These are phyloP conservation scores for Lachnellula suecica DNA, from an alignment of 2,329 filamentous ascomycete species.

Conservation along the genomic window DNA sequence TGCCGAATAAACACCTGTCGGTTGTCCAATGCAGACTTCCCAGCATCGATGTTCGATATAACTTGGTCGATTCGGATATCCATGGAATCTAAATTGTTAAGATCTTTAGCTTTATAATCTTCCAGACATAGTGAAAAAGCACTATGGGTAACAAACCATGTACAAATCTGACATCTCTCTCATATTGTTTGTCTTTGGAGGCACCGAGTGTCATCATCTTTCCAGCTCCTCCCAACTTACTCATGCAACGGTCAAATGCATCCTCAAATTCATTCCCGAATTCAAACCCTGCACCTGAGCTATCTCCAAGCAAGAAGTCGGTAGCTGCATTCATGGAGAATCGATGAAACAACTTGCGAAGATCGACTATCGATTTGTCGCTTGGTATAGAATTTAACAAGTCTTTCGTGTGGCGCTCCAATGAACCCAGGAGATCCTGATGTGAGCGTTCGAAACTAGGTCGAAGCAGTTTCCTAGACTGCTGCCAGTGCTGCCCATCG, in stretches of 20 bases:
- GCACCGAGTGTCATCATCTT: neutral
- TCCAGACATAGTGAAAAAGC: neutral
- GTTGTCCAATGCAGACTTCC: neutral
- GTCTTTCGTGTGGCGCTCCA: slow-evolving; percentile 54
- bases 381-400: neutral
- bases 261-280: neutral
- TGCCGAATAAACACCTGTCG: neutral
- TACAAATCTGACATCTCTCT: neutral
- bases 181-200: neutral
- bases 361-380: slow-evolving; percentile 43
- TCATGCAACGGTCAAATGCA: neutral
- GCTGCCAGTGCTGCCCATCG: slow-evolving; percentile 6
- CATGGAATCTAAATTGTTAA: neutral
- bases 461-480: slow-evolving; percentile 41
- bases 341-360: slow-evolving; percentile 58
- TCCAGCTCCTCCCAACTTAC: neutral
- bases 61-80: neutral
- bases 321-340: slow-evolving; percentile 31
- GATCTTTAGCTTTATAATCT: neutral
- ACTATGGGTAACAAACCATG: neutral
- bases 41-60: neutral
- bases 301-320: slow-evolving; percentile 52
- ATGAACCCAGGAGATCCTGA: slow-evolving; percentile 50
- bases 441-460: slow-evolving; percentile 51
- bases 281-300: slow-evolving; percentile 6